Percentiles rank a stretch among this genome's conserved stretches.
phyloP scores from a whole-genome alignment of 306 rosid species.

The Aeschynomene evenia region DNA sequence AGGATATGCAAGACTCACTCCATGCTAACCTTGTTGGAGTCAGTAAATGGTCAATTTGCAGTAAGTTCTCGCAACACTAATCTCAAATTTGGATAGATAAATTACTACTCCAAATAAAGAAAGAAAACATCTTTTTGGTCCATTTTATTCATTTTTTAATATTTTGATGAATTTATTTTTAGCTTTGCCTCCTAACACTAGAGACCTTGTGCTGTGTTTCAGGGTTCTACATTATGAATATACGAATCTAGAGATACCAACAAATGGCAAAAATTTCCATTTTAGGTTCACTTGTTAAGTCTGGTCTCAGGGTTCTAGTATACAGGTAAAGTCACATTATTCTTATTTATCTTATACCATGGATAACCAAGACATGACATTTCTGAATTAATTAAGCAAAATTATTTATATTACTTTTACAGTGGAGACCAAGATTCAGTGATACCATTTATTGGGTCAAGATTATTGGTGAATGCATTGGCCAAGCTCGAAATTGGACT shows the following conservation, averaged over 20 bases:
- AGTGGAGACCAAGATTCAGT: slow-evolving; percentile 40
- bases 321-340: slow-evolving; percentile 26
- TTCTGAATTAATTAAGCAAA: neutral
- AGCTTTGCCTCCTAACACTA: too few species aligned
- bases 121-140: too few species aligned
- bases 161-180: too few species aligned
- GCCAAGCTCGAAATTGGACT: slow-evolving; percentile 28
- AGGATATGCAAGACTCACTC: slow-evolving; percentile 60
- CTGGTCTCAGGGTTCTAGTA: slow-evolving; percentile 33
- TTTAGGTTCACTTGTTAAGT: slow-evolving; percentile 12
- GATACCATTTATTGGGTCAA: slow-evolving; percentile 27
- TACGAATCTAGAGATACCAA: neutral
- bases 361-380: neutral
- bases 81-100: too few species aligned
- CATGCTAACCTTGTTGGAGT: slow-evolving; percentile 67
- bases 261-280: too few species aligned
- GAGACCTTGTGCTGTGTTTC: neutral
- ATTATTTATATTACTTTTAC: neutral
- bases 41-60: slow-evolving; percentile 52
- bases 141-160: too few species aligned
- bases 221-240: slow-evolving; percentile 19
- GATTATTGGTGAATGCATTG: slow-evolving; percentile 21
- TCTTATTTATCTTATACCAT: neutral
- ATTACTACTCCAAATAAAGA: too few species aligned
- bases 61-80: too few species aligned